These are phyloP conservation scores for Curvularia lunata DNA, from an alignment of 2,329 filamentous ascomycete species.

Conservation along the genomic window DNA sequence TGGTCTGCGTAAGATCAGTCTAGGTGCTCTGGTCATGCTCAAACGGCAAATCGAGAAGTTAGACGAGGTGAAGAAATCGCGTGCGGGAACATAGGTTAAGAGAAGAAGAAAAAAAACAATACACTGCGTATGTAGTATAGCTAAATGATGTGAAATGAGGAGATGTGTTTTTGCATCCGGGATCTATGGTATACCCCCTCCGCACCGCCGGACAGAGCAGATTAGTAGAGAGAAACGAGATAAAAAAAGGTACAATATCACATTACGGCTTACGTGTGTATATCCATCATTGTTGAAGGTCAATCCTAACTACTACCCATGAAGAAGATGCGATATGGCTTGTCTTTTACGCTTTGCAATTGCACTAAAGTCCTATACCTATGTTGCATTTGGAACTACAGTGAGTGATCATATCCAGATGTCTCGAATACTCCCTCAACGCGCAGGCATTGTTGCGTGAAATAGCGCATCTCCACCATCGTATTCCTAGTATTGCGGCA, in stretches of 20 bases:
- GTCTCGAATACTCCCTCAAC: too few species aligned
- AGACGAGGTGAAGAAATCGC: constrained; percentile 29
- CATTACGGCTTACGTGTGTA: neutral
- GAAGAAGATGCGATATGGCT: too few species aligned
- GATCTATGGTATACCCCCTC: neutral
- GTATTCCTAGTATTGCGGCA: constrained; percentile 29
- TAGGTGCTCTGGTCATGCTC: constrained; percentile 55
- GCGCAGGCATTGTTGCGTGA: too few species aligned
- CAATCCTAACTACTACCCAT: neutral
- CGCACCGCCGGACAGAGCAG: neutral
- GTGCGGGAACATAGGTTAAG: neutral
- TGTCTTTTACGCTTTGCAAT: too few species aligned
- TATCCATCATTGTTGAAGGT: neutral
- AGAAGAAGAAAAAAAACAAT: neutral
- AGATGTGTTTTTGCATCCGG: neutral
- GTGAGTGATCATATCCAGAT: too few species aligned
- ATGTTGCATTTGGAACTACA: too few species aligned
- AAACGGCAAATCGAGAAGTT: constrained; percentile 50
- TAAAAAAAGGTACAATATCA: neutral
- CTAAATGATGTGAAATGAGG: neutral
- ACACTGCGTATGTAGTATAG: neutral
- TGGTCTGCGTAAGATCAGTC: constrained; percentile 56
- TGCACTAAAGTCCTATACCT: neutral
- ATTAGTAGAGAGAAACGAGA: neutral
- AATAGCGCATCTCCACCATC: constrained; percentile 10